phyloP scores from a whole-genome alignment of 257 asterid species.

The Henckelia pumila region DNA sequence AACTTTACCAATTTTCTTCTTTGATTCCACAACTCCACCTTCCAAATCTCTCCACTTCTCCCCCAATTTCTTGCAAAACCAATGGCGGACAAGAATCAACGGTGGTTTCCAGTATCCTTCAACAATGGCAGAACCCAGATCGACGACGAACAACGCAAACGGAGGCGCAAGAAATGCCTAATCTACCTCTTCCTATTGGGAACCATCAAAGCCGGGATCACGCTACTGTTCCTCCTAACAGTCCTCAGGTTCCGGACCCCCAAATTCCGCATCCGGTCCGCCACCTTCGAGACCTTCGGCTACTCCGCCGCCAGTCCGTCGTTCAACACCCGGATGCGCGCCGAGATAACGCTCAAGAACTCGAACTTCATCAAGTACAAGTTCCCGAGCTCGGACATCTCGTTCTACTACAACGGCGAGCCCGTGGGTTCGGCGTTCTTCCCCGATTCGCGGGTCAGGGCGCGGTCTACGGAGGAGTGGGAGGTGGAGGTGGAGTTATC shows the following conservation, averaged over 20 bases:
- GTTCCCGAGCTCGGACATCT: constrained; percentile 21
- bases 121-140: not conserved
- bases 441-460: constrained; percentile 19
- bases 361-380: constrained; percentile 33
- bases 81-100: not conserved
- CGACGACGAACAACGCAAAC: constrained; percentile 17
- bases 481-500: constrained; percentile 23
- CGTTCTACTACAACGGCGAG: constrained; percentile 26
- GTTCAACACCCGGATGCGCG: constrained; percentile 28
- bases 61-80: not conserved
- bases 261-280: constrained; percentile 30
- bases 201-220: constrained; percentile 28
- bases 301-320: constrained; percentile 19
- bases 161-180: constrained; percentile 26
- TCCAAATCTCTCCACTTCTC: too few relatives aligned
- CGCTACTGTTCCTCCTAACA: constrained; percentile 30
- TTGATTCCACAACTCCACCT: too few relatives aligned
- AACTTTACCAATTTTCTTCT: too few relatives aligned
- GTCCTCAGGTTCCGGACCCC: constrained; percentile 34
- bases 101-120: too few relatives aligned
- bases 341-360: constrained; percentile 33
- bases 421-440: constrained; percentile 29
- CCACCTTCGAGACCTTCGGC: constrained; percentile 22
- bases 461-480: constrained; percentile 27
- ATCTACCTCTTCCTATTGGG: constrained; percentile 25